Percentiles rank a stretch among this genome's conserved stretches.
These are phyloP conservation scores for Melastoma malabathricum DNA, from an alignment of 345 rosid genomes.

Conservation along the genomic window DNA sequence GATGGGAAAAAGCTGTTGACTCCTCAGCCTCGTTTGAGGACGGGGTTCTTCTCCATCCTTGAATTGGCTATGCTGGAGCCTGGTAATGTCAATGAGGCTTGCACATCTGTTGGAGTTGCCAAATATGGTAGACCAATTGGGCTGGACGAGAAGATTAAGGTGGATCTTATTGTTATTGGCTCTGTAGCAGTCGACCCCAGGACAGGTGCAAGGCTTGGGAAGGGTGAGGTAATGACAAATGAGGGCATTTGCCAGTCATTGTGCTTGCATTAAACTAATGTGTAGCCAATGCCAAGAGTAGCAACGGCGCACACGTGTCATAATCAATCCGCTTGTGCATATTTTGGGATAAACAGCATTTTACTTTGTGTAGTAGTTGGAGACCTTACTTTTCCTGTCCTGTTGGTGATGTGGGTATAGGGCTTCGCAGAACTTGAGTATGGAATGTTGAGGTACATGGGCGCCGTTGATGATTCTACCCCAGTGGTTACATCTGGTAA, in stretches of 20 bases:
- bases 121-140: slow-evolving; percentile 76
- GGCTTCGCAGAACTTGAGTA: slow-evolving; percentile 96
- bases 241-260: too few relatives aligned
- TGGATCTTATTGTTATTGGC: slow-evolving; percentile 68
- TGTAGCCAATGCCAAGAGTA: too few relatives aligned
- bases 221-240: slow-evolving; percentile 56
- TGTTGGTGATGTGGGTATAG: slow-evolving; percentile 21
- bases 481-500: slow-evolving; percentile 62
- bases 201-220: slow-evolving; percentile 85
- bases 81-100: slow-evolving; percentile 46
- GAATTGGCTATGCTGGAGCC: slow-evolving; percentile 38
- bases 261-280: too few relatives aligned
- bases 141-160: slow-evolving; percentile 67
- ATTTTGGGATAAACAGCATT: too few relatives aligned
- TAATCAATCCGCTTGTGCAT: too few relatives aligned
- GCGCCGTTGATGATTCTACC: slow-evolving; percentile 80
- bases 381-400: background rate
- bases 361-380: too few relatives aligned
- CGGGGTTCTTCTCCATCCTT: slow-evolving; percentile 74
- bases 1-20: slow-evolving; percentile 70
- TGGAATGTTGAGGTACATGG: slow-evolving; percentile 88
- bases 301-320: too few relatives aligned
- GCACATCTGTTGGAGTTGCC: slow-evolving; percentile 74
- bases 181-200: slow-evolving; percentile 82
- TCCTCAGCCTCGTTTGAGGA: slow-evolving; percentile 85